phyloP scores from a whole-genome alignment of 176 grass and related monocot genomes.

The Triticum dicoccoides region DNA sequence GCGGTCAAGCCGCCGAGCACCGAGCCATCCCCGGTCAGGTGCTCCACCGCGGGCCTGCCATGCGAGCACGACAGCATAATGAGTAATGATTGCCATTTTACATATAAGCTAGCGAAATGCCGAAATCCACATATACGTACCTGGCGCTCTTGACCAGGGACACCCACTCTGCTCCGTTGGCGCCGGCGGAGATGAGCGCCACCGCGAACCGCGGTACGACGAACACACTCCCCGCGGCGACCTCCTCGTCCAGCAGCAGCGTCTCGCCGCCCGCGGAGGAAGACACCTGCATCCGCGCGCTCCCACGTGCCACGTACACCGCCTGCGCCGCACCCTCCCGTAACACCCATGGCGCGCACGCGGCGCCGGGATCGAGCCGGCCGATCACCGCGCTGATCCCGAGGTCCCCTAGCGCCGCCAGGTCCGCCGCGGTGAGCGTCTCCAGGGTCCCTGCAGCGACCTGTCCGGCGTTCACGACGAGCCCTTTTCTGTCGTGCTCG shows the following conservation, averaged over 20 bases:
- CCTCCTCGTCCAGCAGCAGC: conserved; percentile 15
- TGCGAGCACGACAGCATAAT: not conserved
- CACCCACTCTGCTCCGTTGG: conserved; percentile 32
- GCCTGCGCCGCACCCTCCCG: conserved; percentile 15
- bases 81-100: too few species aligned
- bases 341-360: not conserved
- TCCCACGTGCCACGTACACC: conserved; percentile 21
- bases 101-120: too few species aligned
- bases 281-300: conserved; percentile 22
- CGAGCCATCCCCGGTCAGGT: conserved; percentile 8
- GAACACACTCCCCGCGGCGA: conserved; percentile 19
- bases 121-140: not conserved
- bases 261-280: not conserved
- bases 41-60: conserved; percentile 25
- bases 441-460: not conserved
- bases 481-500: conserved; percentile 1
- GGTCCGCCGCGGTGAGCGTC: not conserved
- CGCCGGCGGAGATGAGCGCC: not conserved
- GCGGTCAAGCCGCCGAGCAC: not conserved
- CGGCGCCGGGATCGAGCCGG: conserved; percentile 2
- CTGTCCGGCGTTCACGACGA: not conserved
- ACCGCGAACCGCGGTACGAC: conserved; percentile 27
- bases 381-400: not conserved
- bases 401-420: not conserved
- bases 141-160: conserved; percentile 34